Percentiles rank a stretch among this genome's conserved stretches.
phyloP scores from a whole-genome alignment of 1,284 basidiomycete species.

The Leccinum griseonigrum region DNA sequence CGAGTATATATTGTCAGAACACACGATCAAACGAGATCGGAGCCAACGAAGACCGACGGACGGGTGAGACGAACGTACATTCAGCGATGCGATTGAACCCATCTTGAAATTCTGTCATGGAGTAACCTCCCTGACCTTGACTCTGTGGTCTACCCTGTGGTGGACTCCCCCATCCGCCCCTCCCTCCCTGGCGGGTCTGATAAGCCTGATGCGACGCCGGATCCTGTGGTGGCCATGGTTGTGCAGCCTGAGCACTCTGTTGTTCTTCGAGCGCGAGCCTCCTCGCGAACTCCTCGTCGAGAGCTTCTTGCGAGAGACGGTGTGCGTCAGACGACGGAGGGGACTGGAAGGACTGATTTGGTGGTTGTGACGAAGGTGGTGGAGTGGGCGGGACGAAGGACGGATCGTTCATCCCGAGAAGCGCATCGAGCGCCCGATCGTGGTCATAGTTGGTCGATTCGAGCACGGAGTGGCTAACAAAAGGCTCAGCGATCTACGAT shows the following conservation, averaged over 20 bases:
- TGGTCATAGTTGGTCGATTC: constrained; percentile 64
- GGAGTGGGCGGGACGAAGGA: constrained; percentile 47
- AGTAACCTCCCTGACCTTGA: constrained; percentile 38
- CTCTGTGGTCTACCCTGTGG: constrained; percentile 11
- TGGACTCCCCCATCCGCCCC: constrained; percentile 5
- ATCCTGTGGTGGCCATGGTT: constrained; percentile 32
- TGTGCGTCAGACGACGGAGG: constrained; percentile 13
- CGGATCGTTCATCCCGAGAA: constrained; percentile 81
- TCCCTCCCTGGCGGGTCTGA: constrained; percentile 19
- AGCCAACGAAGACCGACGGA: background rate
- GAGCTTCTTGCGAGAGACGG: constrained; percentile 55
- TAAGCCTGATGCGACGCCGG: constrained; percentile 21
- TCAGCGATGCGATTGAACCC: constrained; percentile 74
- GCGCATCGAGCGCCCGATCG: constrained; percentile 66
- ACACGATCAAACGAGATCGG: background rate
- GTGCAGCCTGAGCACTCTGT: constrained; percentile 32
- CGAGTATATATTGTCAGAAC: background rate
- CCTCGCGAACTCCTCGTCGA: constrained; percentile 75
- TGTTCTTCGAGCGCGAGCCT: constrained; percentile 68
- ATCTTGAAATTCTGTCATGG: constrained; percentile 67
- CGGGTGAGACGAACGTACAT: constrained; percentile 42
- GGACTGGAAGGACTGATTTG: constrained; percentile 7
- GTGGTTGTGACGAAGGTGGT: constrained; percentile 8
- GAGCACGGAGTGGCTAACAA: constrained; percentile 56
- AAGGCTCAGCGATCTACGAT: constrained; percentile 7